Evolutionary conservation across 2,329 filamentous ascomycete species (phyloP).

Genomic region (Xenoacremonium recifei): DNA sequence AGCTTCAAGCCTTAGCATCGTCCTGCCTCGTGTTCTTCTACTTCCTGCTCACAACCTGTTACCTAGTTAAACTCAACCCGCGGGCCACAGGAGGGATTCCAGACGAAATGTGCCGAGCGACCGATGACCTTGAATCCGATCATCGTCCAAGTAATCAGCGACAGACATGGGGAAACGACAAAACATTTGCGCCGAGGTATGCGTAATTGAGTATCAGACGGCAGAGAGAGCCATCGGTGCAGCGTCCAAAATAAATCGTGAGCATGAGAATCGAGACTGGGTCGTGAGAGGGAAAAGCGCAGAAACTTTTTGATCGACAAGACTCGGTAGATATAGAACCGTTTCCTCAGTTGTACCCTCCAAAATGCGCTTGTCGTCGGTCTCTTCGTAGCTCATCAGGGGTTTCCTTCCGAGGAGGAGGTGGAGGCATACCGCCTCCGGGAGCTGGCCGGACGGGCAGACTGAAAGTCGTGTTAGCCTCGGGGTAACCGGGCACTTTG

Average conservation of each 20-base stretch:
- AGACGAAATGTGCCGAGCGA: background rate
- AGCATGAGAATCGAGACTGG: no score
- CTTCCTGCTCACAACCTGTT: no score
- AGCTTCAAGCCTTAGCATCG: background rate
- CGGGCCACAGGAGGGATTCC: no score
- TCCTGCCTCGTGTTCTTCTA: background rate
- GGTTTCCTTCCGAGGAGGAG: slow-evolving; percentile 57
- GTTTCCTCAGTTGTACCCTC: slow-evolving; percentile 30
- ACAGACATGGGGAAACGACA: no score
- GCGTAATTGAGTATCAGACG: slow-evolving; percentile 27
- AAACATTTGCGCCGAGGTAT: slow-evolving; percentile 35
- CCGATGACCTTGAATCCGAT: slow-evolving; percentile 11
- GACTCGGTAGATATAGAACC: slow-evolving; percentile 2
- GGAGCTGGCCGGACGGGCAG: slow-evolving; percentile 65
- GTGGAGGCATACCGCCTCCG: slow-evolving; percentile 57
- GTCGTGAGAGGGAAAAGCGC: slow-evolving; percentile 9
- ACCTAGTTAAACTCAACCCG: no score
- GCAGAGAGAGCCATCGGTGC: slow-evolving; percentile 15
- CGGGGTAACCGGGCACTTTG: slow-evolving; percentile 39
- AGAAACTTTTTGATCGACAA: slow-evolving; percentile 17
- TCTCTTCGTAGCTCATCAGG: slow-evolving; percentile 52
- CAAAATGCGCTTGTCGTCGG: slow-evolving; percentile 54
- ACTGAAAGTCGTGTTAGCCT: slow-evolving; percentile 53
- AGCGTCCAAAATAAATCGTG: slow-evolving; percentile 9
- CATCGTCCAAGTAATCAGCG: slow-evolving; percentile 21